Conservation (phyloP, 768 basidiomycete genomes). For the Leucogyrophana mollusca region DNA sequence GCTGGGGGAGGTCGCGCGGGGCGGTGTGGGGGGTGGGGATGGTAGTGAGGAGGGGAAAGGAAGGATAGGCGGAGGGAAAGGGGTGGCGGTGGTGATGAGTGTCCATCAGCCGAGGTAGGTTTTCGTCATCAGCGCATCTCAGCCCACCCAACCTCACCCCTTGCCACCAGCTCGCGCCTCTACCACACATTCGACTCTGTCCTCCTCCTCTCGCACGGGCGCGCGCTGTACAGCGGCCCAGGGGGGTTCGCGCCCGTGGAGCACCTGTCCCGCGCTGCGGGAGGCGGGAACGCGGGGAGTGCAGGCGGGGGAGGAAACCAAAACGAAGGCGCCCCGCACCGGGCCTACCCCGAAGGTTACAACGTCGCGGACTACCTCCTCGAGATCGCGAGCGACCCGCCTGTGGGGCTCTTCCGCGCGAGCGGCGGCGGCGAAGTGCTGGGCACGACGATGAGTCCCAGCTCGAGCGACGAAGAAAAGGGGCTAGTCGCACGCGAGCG, state of each 20-base stretch:
- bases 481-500: conserved; percentile 12
- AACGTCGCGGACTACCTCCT: conserved; percentile 92
- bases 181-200: conserved; percentile 86
- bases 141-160: neutral
- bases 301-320: no score
- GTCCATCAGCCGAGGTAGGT: conserved; percentile 83
- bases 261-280: conserved; percentile 54
- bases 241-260: conserved; percentile 70
- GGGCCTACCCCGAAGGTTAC: conserved; percentile 81
- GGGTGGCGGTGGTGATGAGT: conserved; percentile 81
- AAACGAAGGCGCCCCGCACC: conserved; percentile 38
- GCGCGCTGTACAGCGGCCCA: conserved; percentile 74
- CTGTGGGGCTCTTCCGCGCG: conserved; percentile 44
- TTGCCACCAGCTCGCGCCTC: conserved; percentile 65
- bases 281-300: no score
- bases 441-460: conserved; percentile 4
- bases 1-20: conserved; percentile 70
- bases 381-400: conserved; percentile 77
- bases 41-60: conserved; percentile 13
- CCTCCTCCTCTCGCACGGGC: conserved; percentile 74
- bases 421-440: conserved; percentile 2
- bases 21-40: conserved; percentile 23
- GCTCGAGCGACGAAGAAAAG: conserved; percentile 15
- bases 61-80: conserved; percentile 59
- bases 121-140: conserved; percentile 4